Evolutionary conservation across 1,284 basidiomycete species (phyloP).

Genomic region (Ceratobasidium sp.): DNA sequence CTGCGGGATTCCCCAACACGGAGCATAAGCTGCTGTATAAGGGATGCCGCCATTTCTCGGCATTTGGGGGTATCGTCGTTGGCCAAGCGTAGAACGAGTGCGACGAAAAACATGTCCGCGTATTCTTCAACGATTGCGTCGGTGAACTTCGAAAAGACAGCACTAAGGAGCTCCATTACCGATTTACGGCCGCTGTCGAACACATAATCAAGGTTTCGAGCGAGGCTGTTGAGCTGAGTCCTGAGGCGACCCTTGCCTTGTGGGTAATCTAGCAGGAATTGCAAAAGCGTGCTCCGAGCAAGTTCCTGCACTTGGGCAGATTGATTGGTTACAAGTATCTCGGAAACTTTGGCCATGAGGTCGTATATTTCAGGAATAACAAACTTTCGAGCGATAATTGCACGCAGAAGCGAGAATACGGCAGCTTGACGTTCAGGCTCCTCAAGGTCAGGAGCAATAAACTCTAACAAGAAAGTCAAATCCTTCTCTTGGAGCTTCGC

Average conservation of each 20-base stretch:
- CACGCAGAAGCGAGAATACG: conserved; percentile 90
- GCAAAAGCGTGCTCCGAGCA: conserved; percentile 86
- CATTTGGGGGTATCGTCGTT: conserved; percentile 94
- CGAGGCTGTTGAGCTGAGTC: conserved; percentile 90
- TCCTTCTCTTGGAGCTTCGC: conserved; percentile 90
- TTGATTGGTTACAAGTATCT: conserved; percentile 94
- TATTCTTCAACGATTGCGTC: conserved; percentile 78
- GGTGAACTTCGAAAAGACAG: conserved; percentile 87
- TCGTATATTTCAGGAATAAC: conserved; percentile 98
- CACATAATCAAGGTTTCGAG: conserved; percentile 91
- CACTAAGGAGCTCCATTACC: conserved; percentile 88
- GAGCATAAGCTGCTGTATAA: conserved; percentile 79
- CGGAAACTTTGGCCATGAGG: conserved; percentile 93
- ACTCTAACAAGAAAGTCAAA: conserved; percentile 83
- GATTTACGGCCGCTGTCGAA: conserved; percentile 91
- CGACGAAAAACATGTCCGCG: conserved; percentile 89
- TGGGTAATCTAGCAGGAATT: conserved; percentile 97
- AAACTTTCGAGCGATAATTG: conserved; percentile 89
- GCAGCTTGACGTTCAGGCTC: conserved; percentile 87
- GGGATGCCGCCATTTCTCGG: conserved; percentile 82
- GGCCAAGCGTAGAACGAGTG: conserved; percentile 89
- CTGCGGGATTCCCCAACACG: conserved; percentile 71
- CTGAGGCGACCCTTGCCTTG: conserved; percentile 92
- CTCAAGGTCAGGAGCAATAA: conserved; percentile 91
- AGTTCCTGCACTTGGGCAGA: conserved; percentile 90